A percentile compares a stretch with the other conserved stretches of the same genome.
These are phyloP conservation scores for Podaxis rugospora DNA, from an alignment of 768 basidiomycete species.

Conservation along the genomic window DNA sequence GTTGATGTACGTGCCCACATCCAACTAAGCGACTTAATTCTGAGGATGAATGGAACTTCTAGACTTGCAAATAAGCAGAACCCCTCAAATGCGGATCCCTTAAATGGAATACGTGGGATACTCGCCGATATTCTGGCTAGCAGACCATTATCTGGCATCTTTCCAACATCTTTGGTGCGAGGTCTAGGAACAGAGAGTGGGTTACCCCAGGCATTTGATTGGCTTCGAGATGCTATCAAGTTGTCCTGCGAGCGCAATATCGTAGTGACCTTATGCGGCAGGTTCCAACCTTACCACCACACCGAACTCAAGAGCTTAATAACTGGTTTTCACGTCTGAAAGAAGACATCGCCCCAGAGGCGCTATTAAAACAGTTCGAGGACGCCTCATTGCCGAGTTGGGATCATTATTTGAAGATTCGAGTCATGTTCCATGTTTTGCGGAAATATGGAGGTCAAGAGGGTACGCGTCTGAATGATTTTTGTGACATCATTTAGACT, in stretches of 20 bases:
- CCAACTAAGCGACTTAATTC: background rate
- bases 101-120: conserved; percentile 38
- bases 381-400: conserved; percentile 31
- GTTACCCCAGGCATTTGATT: conserved; percentile 35
- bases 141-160: conserved; percentile 24
- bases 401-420: conserved; percentile 47
- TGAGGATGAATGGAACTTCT: background rate
- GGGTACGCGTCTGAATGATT: conserved; percentile 21
- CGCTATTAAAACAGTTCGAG: conserved; percentile 31
- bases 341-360: conserved; percentile 22
- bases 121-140: conserved; percentile 25
- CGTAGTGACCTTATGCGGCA: background rate
- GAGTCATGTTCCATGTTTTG: conserved; percentile 36
- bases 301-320: conserved; percentile 24
- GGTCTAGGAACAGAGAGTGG: conserved; percentile 17
- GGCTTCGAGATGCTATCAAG: conserved; percentile 21
- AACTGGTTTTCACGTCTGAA: conserved; percentile 31
- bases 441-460: conserved; percentile 35
- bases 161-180: conserved; percentile 19
- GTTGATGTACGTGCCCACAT: conserved; percentile 24
- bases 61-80: conserved; percentile 64
- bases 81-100: conserved; percentile 42
- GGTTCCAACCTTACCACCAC: background rate
- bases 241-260: background rate
- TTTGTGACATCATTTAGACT: background rate